Evolutionary conservation across 306 rosid genomes (phyloP), one percentile per base, ranked within the genome.

Genomic region (Acacia crassicarpa): DNA sequence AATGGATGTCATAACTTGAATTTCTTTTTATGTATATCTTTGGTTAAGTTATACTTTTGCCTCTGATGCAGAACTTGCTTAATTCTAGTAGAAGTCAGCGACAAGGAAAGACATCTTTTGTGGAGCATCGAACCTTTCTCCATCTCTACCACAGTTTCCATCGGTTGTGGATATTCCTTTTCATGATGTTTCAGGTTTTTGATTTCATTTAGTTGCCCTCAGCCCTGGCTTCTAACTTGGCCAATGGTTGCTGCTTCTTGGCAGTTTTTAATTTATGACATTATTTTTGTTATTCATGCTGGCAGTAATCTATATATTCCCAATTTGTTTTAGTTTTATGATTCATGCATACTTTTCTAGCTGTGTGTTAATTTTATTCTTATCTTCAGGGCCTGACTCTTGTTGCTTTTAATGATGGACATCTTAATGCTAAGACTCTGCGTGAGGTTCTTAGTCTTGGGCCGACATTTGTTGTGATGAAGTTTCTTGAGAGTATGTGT

Each of bases 91-190:
- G 94, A 67, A 84, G 93, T 85, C 84, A 73, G 81, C 89, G 80
- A 80, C 90, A 54, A 75, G 99, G 99, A 62, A 95, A 95, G 87
- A 95, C 99, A 71, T 95, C 98, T 16, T 95, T 95, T 90, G 99
- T 95, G 82, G 99, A 95, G 89, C 99, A 95, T 82, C 90, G 98
- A 17, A 93, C 94, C 20, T 95, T 95, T 91, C 90, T 95, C 32
- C 99, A 93, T 91, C 92, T 95, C 19, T 95, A 91, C 87, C 99
- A 95, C 65, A 95, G 99, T 82, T 95, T 95, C 85, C 98, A 95
- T 67, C 92, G 98, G 33, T 73, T 95, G 76, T 95, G 99, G 99
- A 93, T 95, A 86, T 95, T 95, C 86, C 97, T 95, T 78, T 88
- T 83, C 80, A 91, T 95, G 99, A 95, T 95, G 99, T 95, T 95